These are phyloP conservation scores for Guillardia theta DNA, from an alignment of 78 protist species.

Conservation along the genomic window DNA sequence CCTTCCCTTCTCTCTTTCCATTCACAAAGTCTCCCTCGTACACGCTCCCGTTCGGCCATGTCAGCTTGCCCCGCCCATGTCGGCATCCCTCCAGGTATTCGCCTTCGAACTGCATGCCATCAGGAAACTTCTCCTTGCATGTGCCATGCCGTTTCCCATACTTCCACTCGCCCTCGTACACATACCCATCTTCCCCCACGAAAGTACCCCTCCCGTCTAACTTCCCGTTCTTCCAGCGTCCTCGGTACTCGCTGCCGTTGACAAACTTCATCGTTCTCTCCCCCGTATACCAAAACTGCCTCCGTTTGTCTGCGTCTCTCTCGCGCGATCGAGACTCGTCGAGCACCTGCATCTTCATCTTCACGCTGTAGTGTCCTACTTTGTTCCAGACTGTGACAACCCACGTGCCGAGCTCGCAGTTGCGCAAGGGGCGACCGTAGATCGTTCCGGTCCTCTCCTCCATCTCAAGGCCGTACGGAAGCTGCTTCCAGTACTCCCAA, in stretches of 20 bases:
- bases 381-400: neutral
- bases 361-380: neutral
- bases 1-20: slow-evolving; percentile 23
- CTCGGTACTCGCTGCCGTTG: neutral
- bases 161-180: neutral
- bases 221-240: neutral
- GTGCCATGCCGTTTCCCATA: neutral
- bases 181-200: neutral
- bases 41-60: slow-evolving; percentile 25
- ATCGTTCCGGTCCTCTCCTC: neutral
- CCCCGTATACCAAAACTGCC: neutral
- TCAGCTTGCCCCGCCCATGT: slow-evolving; percentile 1
- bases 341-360: neutral
- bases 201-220: neutral
- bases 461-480: neutral
- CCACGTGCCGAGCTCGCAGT: neutral
- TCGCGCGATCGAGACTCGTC: neutral
- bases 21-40: slow-evolving; percentile 11
- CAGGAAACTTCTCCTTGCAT: neutral
- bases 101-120: neutral
- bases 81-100: neutral
- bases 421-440: neutral
- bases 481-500: slow-evolving; percentile 1
- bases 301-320: neutral
- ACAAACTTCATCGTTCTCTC: neutral